Conservation (phyloP, 1,284 basidiomycete genomes). For the Xanthoconium separans region DNA sequence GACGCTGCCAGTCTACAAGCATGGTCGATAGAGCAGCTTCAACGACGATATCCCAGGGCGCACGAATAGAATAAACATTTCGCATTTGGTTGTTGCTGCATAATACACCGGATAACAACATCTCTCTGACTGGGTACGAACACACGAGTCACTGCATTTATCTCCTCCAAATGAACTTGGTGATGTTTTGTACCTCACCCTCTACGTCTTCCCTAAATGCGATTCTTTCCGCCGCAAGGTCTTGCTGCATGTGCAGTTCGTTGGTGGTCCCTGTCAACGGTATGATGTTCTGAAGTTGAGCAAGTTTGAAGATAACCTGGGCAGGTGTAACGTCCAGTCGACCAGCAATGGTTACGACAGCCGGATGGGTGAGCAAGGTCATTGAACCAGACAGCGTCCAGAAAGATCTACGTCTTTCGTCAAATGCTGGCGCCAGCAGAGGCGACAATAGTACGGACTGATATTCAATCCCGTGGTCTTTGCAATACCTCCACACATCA, state of each 20-base stretch:
- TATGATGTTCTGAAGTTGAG: constrained; percentile 56
- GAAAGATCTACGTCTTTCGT: constrained; percentile 59
- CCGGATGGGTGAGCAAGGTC: constrained; percentile 50
- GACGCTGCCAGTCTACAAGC: constrained; percentile 11
- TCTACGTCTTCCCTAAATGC: constrained; percentile 40
- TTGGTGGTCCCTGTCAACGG: constrained; percentile 67
- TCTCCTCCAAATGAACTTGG: constrained; percentile 33
- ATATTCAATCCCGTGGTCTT: constrained; percentile 60
- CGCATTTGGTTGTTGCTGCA: not conserved
- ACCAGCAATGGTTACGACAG: constrained; percentile 46
- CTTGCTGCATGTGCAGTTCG: constrained; percentile 62
- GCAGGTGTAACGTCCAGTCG: constrained; percentile 54
- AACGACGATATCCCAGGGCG: constrained; percentile 19
- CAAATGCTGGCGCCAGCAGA: not conserved
- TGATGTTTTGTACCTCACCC: constrained; percentile 40
- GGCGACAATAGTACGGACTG: constrained; percentile 49
- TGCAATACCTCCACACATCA: constrained; percentile 56
- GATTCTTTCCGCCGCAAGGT: constrained; percentile 48
- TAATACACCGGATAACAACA: constrained; percentile 7
- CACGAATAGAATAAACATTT: not conserved
- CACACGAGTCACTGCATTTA: constrained; percentile 1
- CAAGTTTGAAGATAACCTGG: constrained; percentile 67
- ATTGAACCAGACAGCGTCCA: constrained; percentile 84
- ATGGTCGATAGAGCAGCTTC: constrained; percentile 29
- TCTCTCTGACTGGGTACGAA: not conserved